Percentiles rank a stretch among this genome's conserved stretches.
Evolutionary conservation across 805 yeast species (phyloP).

Genomic region (Pichia californica): DNA sequence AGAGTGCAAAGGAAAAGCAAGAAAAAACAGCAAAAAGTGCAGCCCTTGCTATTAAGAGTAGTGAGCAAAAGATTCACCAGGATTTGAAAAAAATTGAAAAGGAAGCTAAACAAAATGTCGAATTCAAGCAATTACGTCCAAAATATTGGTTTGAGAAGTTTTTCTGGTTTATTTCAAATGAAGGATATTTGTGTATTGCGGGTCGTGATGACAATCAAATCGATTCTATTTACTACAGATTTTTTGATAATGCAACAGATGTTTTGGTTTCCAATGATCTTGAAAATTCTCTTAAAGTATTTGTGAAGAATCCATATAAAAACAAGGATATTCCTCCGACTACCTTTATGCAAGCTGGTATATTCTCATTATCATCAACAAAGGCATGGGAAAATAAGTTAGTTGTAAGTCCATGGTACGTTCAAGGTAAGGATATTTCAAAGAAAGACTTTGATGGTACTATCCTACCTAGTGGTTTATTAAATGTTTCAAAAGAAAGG

Average conservation of each 20-base stretch:
- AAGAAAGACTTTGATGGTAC: constrained; percentile 57
- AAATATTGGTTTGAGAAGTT: constrained; percentile 93
- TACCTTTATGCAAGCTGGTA: constrained; percentile 84
- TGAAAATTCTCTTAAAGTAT: constrained; percentile 67
- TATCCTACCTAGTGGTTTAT: constrained; percentile 54
- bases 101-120: constrained; percentile 43
- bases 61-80: constrained; percentile 67
- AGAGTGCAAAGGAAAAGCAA: constrained; percentile 70
- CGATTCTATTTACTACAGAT: constrained; percentile 73
- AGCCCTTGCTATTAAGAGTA: constrained; percentile 69
- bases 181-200: constrained; percentile 78
- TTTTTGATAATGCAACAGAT: constrained; percentile 65
- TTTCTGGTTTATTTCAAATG: constrained; percentile 89
- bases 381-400: constrained; percentile 87
- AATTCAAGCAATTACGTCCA: constrained; percentile 53
- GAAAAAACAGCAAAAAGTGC: constrained; percentile 75
- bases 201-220: constrained; percentile 79
- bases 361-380: constrained; percentile 72
- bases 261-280: constrained; percentile 66
- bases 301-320: constrained; percentile 72
- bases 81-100: constrained; percentile 62
- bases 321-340: constrained; percentile 76
- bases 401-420: constrained; percentile 80
- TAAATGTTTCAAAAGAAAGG: constrained; percentile 50
- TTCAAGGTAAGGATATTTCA: constrained; percentile 60